Conservation (phyloP, 176 grass and related monocot species). For the Ensete ventricosum region DNA sequence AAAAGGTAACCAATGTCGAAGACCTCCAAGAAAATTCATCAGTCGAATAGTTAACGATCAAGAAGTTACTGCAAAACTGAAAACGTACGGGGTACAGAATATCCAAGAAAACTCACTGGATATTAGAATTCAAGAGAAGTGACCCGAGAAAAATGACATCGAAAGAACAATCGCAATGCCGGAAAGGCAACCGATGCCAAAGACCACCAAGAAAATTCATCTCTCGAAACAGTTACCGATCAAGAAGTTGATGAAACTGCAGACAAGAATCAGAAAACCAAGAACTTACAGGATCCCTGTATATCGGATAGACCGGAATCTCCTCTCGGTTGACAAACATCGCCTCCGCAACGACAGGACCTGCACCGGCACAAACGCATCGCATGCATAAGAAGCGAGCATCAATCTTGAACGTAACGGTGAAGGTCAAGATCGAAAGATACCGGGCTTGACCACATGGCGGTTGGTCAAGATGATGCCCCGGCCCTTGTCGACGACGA, state of each 20-base stretch:
- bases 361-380: constrained; percentile 16
- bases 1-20: too few species aligned
- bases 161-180: too few species aligned
- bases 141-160: too few species aligned
- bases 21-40: neutral
- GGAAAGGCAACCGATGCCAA: too few species aligned
- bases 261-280: neutral
- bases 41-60: neutral
- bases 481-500: constrained; percentile 82
- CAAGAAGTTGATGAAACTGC: neutral
- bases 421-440: neutral
- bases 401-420: neutral
- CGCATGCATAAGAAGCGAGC: neutral
- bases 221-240: neutral
- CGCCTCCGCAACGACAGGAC: constrained; percentile 90
- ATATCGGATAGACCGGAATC: constrained; percentile 74
- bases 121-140: neutral
- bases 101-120: constrained; percentile 39
- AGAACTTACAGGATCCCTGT: constrained; percentile 81
- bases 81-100: too few species aligned
- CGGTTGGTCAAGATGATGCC: constrained; percentile 98
- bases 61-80: neutral
- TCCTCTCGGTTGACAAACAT: constrained; percentile 98
- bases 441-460: constrained; percentile 94
- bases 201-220: neutral